Conservation (phyloP, 1,284 basidiomycete species). For the Sanguinoderma infundibulare region DNA sequence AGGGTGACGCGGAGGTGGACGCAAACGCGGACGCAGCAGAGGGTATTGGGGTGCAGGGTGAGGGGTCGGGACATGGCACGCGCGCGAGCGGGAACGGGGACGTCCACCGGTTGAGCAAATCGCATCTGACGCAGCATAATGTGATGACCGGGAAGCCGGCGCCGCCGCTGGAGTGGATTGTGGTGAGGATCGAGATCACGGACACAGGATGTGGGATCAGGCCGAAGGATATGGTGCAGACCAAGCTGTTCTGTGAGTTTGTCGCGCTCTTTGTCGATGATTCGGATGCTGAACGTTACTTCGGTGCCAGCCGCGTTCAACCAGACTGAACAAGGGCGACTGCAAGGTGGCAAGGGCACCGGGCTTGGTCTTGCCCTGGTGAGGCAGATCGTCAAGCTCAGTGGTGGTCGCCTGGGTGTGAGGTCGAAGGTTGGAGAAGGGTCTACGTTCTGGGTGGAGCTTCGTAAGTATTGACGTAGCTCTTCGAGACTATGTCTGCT, state of each 20-base stretch:
- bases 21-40: not conserved
- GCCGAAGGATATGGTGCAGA: slow-evolving; percentile 72
- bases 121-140: slow-evolving; percentile 57
- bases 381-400: slow-evolving; percentile 87
- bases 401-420: slow-evolving; percentile 81
- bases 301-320: slow-evolving; percentile 63
- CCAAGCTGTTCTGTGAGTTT: slow-evolving; percentile 75
- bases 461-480: slow-evolving; percentile 59
- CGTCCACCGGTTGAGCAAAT: slow-evolving; percentile 45
- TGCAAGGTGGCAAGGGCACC: slow-evolving; percentile 89
- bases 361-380: slow-evolving; percentile 89
- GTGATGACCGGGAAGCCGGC: slow-evolving; percentile 36
- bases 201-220: slow-evolving; percentile 85
- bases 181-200: slow-evolving; percentile 81
- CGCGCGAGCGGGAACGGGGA: no score
- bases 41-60: not conserved
- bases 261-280: slow-evolving; percentile 1
- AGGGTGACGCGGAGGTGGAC: not conserved
- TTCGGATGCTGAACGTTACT: not conserved
- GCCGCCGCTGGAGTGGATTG: slow-evolving; percentile 56
- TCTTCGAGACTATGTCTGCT: no score
- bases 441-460: slow-evolving; percentile 82
- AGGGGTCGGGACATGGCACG: no score
- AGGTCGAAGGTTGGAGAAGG: slow-evolving; percentile 64
- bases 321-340: slow-evolving; percentile 80